Base-by-base conservation (phyloP, 805 yeast genomes). In the Lachancea sp. region DNA sequence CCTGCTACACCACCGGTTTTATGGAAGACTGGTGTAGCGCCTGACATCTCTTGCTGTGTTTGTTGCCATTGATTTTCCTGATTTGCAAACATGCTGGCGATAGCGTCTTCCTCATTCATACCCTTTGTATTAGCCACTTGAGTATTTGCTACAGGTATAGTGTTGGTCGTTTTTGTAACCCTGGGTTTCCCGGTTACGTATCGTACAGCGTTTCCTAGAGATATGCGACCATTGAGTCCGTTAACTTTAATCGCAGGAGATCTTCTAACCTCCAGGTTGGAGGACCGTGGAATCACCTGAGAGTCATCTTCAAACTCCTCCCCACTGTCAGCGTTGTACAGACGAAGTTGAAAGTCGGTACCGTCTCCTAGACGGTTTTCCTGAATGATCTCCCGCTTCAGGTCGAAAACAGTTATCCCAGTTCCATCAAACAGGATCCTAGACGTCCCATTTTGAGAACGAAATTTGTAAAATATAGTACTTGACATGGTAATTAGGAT, bases 51-150 rank as follows among this genome's bases (percentile, higher is more conserved):
- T 48, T 86, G 90, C 61, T 92, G 98, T 1, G 96, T 86, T 52
- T 83, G 86, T 41, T 83, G 83, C 99, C 99, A 92, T 47, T 85
- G 95, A 50, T 83, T 88, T 43, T 84, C 85, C 63, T 94, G 97
- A 40, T 83, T 88, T 26, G 83, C 88, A 62, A 92, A 87, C 96
- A 92, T 88, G 52, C 80, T 77, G 42, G 81, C 79, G 56, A 92
- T 86, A 65, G 83, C 74, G 49, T 89, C 97, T 47, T 86, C 96
- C 63, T 92, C 98, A 2, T 79, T 68, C 42, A 73, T 61, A 28
- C 70, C 71, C 30, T 70, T 71, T 29, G 68, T 71, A 13, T 13
- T 28, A 5, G 66, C 56, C 20, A 53, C 31, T n/a, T 51, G 39
- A 5, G 46, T 38, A 8, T 48, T 43, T 23, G 56, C 41, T 0